These are phyloP conservation scores for Fusarium setosum DNA, from an alignment of 2,329 filamentous ascomycete species.

Conservation along the genomic window DNA sequence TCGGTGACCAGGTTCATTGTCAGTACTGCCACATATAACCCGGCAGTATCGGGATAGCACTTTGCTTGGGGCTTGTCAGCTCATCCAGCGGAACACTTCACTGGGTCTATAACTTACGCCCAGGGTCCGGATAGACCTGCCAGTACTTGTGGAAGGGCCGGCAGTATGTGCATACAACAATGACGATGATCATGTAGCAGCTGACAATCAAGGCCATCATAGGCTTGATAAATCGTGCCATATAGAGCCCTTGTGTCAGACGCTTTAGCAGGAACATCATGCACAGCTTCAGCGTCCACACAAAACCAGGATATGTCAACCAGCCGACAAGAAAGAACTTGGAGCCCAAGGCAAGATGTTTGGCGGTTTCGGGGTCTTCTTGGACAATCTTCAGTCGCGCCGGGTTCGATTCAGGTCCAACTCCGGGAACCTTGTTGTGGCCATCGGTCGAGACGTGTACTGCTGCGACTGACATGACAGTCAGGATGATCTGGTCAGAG, in stretches of 20 bases:
- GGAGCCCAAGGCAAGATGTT: neutral
- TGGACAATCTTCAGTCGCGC: neutral
- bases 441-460: neutral
- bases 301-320: neutral
- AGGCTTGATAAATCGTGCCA: neutral
- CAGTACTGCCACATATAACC: neutral
- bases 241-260: neutral
- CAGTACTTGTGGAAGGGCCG: slow-evolving; percentile 17
- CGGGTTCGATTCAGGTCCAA: neutral
- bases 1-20: neutral
- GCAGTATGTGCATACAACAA: neutral
- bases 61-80: neutral
- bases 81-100: neutral
- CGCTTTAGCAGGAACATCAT: neutral
- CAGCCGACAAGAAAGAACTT: neutral
- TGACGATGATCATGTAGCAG: neutral
- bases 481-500: neutral
- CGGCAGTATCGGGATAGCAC: neutral
- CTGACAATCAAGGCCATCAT: neutral
- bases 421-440: neutral
- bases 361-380: neutral
- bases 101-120: neutral
- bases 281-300: neutral
- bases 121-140: slow-evolving; percentile 4
- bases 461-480: neutral